phyloP scores from a whole-genome alignment of 2,329 filamentous ascomycete species.

The Monosporascus sp. region DNA sequence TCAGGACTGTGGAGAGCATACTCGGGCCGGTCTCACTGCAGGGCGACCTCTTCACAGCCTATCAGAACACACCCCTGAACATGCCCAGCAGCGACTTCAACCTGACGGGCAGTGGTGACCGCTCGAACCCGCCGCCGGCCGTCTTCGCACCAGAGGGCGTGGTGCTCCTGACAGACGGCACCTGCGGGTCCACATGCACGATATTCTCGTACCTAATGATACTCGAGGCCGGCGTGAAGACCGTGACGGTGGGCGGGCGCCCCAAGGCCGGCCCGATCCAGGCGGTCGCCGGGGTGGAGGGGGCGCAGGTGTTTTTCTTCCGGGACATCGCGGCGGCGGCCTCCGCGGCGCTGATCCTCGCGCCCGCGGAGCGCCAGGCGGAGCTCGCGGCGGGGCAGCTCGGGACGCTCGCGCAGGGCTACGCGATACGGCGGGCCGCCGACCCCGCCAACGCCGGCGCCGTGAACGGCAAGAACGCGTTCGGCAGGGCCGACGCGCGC shows the following conservation, averaged over 20 bases:
- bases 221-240: slow-evolving; percentile 41
- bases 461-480: slow-evolving; percentile 33
- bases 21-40: slow-evolving; percentile 30
- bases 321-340: slow-evolving; percentile 23
- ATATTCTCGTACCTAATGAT: slow-evolving; percentile 51
- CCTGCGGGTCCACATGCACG: slow-evolving; percentile 50
- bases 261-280: slow-evolving; percentile 41
- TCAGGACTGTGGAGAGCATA: slow-evolving; percentile 25
- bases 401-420: slow-evolving; percentile 26
- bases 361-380: slow-evolving; percentile 9
- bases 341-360: slow-evolving; percentile 19
- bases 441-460: slow-evolving; percentile 17
- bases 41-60: slow-evolving; percentile 44
- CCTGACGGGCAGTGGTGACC: slow-evolving; percentile 36
- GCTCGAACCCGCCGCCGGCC: slow-evolving; percentile 36
- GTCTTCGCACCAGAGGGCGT: slow-evolving; percentile 48
- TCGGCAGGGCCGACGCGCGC: slow-evolving; percentile 22
- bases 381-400: slow-evolving; percentile 20
- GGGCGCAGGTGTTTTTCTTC: slow-evolving; percentile 32
- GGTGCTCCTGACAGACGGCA: slow-evolving; percentile 48
- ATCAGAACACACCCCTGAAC: slow-evolving; percentile 37
- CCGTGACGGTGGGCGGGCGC: slow-evolving; percentile 42
- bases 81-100: slow-evolving; percentile 29
- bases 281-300: slow-evolving; percentile 44
- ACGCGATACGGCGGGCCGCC: slow-evolving; percentile 24